Conservation (phyloP, 208 protist genomes). For the Wallacemonas rigidus region DNA sequence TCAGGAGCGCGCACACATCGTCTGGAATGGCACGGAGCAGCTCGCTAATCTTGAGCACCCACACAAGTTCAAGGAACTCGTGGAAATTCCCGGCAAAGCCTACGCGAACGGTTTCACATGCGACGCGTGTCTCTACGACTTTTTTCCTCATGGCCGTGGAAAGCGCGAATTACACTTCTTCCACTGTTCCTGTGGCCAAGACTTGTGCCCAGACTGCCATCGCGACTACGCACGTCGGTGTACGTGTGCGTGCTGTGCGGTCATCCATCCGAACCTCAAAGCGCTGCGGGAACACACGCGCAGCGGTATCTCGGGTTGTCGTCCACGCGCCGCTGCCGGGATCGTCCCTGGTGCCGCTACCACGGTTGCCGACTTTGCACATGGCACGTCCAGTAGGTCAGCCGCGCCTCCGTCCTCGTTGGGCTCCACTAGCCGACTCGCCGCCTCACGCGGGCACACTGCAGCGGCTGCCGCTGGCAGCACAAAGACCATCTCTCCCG, state of each 20-base stretch:
- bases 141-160: slow-evolving; percentile 41
- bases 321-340: slow-evolving; percentile 8
- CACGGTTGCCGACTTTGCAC: too few relatives aligned
- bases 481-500: not conserved
- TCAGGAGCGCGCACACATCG: slow-evolving; percentile 70
- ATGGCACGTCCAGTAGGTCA: not conserved
- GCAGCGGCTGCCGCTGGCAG: not conserved
- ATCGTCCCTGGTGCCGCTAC: not conserved
- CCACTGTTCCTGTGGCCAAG: slow-evolving; percentile 84
- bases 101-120: slow-evolving; percentile 87
- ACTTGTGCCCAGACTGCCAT: slow-evolving; percentile 84
- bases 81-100: slow-evolving; percentile 43
- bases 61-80: slow-evolving; percentile 70
- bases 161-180: slow-evolving; percentile 66
- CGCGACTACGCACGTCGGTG: slow-evolving; percentile 53
- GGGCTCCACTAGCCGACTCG: slow-evolving; percentile 12
- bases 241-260: slow-evolving; percentile 68
- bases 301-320: slow-evolving; percentile 4
- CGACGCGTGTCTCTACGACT: slow-evolving; percentile 84
- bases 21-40: slow-evolving; percentile 83
- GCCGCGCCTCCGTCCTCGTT: not conserved
- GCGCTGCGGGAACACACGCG: slow-evolving; percentile 62
- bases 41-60: slow-evolving; percentile 71
- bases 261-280: slow-evolving; percentile 60
- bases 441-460: not conserved